These are phyloP conservation scores for Leersia perrieri DNA, from an alignment of 176 grass and related monocot genomes.

Conservation along the genomic window DNA sequence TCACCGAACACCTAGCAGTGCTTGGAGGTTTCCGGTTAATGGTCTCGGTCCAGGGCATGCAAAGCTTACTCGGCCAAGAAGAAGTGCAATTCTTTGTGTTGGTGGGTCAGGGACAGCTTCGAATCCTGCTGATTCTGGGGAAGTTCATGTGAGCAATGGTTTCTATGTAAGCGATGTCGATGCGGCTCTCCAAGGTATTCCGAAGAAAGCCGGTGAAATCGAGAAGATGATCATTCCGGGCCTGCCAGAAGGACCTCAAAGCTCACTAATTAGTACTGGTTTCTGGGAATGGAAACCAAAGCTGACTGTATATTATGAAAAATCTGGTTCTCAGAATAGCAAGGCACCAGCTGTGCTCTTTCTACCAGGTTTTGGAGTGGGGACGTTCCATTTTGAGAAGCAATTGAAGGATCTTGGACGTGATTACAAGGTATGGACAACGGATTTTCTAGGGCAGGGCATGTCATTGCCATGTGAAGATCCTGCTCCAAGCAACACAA, in stretches of 20 bases:
- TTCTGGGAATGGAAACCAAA: slow-evolving; percentile 95
- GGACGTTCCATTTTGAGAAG: slow-evolving; percentile 91
- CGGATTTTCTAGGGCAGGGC: slow-evolving; percentile 95
- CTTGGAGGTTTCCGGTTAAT: slow-evolving; percentile 36
- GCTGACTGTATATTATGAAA: slow-evolving; percentile 85
- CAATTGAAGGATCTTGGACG: slow-evolving; percentile 80
- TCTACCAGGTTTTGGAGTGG: slow-evolving; percentile 88
- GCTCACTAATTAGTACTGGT: slow-evolving; percentile 69
- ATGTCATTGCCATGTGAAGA: slow-evolving; percentile 83
- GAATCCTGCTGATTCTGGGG: slow-evolving; percentile 17
- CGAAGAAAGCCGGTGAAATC: slow-evolving; percentile 29
- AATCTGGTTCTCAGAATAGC: slow-evolving; percentile 60
- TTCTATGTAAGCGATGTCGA: slow-evolving; percentile 50
- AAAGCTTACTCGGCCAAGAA: slow-evolving; percentile 29
- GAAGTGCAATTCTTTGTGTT: slow-evolving; percentile 37
- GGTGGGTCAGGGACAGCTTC: slow-evolving; percentile 15
- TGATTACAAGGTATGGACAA: slow-evolving; percentile 85
- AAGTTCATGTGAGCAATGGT: slow-evolving; percentile 17
- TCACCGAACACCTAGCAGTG: slow-evolving; percentile 42
- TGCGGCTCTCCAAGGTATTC: slow-evolving; percentile 40
- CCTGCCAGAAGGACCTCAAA: slow-evolving; percentile 47
- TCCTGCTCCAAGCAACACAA: slow-evolving; percentile 51
- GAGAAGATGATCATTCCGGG: slow-evolving; percentile 65
- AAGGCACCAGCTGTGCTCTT: slow-evolving; percentile 83
- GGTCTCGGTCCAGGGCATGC: slow-evolving; percentile 18